Percentiles rank a stretch among this genome's conserved stretches.
Evolutionary conservation across 495 filamentous ascomycete genomes (phyloP).

Genomic region (Lasiosphaeris hirsuta): DNA sequence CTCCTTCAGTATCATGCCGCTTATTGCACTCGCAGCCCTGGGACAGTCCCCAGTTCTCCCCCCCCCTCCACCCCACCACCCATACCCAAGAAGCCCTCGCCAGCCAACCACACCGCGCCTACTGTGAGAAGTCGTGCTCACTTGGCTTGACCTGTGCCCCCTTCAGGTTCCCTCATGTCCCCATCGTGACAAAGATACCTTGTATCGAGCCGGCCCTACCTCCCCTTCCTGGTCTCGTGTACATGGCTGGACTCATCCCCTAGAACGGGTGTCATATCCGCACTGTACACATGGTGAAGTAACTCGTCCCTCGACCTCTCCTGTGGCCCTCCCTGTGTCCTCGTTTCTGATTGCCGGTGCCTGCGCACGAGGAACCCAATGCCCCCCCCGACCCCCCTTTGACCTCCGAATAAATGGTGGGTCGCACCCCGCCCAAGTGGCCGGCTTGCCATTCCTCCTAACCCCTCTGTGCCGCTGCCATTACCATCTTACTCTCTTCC

Average conservation of each 20-base stretch:
- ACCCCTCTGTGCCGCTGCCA: constrained; percentile 26
- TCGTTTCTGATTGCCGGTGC: not conserved
- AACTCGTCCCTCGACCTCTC: constrained; percentile 7
- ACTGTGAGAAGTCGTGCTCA: constrained; percentile 22
- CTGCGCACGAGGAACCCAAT: constrained; percentile 13
- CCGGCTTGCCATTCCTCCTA: constrained; percentile 31
- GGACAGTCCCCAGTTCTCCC: not conserved
- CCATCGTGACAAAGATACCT: constrained; percentile 7
- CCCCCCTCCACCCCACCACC: constrained; percentile 7
- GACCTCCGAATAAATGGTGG: constrained; percentile 33
- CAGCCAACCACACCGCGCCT: constrained; percentile 29
- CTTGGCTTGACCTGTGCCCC: constrained; percentile 6
- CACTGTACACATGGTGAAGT: constrained; percentile 7
- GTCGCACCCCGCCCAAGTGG: constrained; percentile 33
- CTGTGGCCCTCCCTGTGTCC: no score
- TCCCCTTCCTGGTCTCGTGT: not conserved
- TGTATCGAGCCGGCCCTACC: not conserved
- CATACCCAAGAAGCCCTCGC: constrained; percentile 7
- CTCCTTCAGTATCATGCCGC: constrained; percentile 20
- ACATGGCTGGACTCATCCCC: not conserved
- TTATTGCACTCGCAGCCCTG: constrained; percentile 9
- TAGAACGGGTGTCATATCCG: not conserved
- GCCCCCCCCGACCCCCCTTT: constrained; percentile 5
- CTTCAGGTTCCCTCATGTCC: constrained; percentile 10
- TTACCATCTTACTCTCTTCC: constrained; percentile 6